Percentiles rank a stretch among this genome's conserved stretches.
Evolutionary conservation across 345 rosid genomes (phyloP).

Genomic region (Corchorus capsularis): DNA sequence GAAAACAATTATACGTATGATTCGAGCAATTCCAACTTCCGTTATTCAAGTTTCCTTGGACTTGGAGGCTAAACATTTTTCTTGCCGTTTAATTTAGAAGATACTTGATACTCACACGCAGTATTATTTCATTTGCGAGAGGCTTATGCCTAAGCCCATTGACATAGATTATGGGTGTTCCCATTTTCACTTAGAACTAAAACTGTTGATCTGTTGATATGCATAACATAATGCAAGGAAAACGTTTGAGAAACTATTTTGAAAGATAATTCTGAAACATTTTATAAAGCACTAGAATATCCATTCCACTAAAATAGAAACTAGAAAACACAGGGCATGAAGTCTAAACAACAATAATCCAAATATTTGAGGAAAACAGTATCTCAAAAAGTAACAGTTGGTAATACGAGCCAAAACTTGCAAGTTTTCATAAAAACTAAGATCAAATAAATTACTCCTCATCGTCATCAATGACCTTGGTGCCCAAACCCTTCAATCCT

Average conservation of each 20-base stretch:
- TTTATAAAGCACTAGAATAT: not conserved
- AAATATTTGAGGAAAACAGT: not conserved
- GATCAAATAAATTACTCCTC: slow-evolving; percentile 41
- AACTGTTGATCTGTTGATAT: not conserved
- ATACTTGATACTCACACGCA: too few species aligned
- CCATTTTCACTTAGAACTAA: too few species aligned
- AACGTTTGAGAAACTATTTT: not conserved
- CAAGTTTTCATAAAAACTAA: slow-evolving; percentile 3
- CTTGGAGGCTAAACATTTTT: too few species aligned
- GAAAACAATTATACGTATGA: too few species aligned
- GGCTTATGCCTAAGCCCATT: not conserved
- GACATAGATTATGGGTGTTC: not conserved
- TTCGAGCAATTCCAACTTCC: not conserved
- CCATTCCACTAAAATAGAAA: not conserved
- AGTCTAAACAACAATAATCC: not conserved
- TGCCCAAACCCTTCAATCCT: slow-evolving; percentile 59
- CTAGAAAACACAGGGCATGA: not conserved
- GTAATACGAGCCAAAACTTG: slow-evolving; percentile 11
- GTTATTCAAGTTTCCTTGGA: too few species aligned
- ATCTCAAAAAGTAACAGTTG: not conserved
- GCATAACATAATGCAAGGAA: too few species aligned
- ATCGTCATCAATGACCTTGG: slow-evolving; percentile 64
- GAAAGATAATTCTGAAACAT: not conserved
- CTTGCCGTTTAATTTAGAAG: too few species aligned
- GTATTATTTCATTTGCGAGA: too few species aligned